Evolutionary conservation across 2,329 filamentous ascomycete species (phyloP).

Genomic region (Aspergillus proliferans): DNA sequence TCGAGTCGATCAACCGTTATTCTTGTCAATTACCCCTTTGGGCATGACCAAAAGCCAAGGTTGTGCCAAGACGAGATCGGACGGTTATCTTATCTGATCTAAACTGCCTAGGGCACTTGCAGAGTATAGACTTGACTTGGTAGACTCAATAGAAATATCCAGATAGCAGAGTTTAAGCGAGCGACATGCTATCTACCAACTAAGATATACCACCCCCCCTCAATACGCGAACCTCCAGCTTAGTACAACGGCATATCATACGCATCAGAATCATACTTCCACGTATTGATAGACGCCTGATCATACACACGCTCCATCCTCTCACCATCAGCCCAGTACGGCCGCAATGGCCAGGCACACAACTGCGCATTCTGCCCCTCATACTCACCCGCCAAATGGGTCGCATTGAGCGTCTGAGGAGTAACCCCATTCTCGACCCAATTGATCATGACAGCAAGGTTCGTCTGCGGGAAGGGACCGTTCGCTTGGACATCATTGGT

Average conservation of each 20-base stretch:
- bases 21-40: too few species aligned
- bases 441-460: neutral
- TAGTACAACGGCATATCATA: neutral
- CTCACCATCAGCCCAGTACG: neutral
- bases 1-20: too few species aligned
- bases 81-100: too few species aligned
- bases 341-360: neutral
- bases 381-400: neutral
- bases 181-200: too few species aligned
- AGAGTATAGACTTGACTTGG: too few species aligned
- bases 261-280: neutral
- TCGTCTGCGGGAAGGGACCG: conserved; percentile 27
- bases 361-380: neutral
- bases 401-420: neutral
- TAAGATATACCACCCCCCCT: too few species aligned
- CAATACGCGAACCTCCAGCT: too few species aligned
- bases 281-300: neutral
- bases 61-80: too few species aligned
- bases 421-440: neutral
- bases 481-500: conserved; percentile 36
- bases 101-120: too few species aligned
- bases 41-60: too few species aligned
- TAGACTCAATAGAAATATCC: too few species aligned
- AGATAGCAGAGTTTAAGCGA: too few species aligned
- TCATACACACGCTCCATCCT: neutral